These are phyloP conservation scores for Tilletia horrida DNA, from an alignment of 1,284 basidiomycete species.

Conservation along the genomic window DNA sequence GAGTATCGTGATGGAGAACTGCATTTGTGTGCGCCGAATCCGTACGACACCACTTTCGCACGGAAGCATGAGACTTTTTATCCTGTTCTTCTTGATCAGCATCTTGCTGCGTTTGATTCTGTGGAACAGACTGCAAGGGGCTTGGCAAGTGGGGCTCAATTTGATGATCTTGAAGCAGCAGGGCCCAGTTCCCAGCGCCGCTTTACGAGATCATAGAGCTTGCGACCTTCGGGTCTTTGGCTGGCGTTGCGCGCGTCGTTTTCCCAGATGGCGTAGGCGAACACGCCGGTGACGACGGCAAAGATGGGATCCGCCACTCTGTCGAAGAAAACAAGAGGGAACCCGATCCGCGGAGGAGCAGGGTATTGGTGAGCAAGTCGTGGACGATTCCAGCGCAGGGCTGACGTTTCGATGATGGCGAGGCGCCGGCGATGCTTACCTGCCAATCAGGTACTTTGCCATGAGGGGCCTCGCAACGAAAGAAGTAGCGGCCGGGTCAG, in stretches of 20 bases:
- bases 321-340: neutral
- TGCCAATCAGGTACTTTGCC: constrained; percentile 30
- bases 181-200: constrained; percentile 25
- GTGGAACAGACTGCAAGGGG: no score
- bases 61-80: no score
- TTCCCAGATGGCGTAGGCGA: constrained; percentile 52
- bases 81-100: no score
- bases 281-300: constrained; percentile 44
- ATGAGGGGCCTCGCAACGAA: no score
- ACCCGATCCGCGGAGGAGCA: no score
- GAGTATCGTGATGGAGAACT: no score
- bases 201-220: constrained; percentile 35
- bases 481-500: no score
- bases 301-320: constrained; percentile 45
- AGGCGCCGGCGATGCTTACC: constrained; percentile 22
- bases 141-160: no score
- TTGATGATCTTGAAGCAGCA: constrained; percentile 3
- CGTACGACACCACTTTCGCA: no score
- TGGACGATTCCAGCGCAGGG: neutral
- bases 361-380: neutral
- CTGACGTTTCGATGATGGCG: no score
- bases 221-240: constrained; percentile 37
- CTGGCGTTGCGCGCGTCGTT: constrained; percentile 41
- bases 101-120: no score
- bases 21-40: no score